A percentile compares a stretch with the other conserved stretches of the same genome.
These are phyloP conservation scores for Wickerhamiella siamensis DNA, from an alignment of 805 yeast species.

Conservation along the genomic window DNA sequence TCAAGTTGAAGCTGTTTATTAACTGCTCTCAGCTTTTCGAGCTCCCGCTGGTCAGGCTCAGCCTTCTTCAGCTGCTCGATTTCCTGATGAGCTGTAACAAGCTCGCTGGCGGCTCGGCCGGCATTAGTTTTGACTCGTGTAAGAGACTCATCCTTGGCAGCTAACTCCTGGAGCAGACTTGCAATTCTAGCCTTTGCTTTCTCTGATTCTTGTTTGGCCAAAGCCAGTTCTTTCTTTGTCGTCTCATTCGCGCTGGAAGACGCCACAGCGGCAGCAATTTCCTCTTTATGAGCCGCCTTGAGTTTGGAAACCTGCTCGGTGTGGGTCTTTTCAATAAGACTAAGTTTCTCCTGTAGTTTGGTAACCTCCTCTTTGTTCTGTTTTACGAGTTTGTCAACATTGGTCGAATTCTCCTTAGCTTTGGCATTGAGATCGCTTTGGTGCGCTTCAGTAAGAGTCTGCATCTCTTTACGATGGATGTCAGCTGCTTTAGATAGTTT, in stretches of 20 bases:
- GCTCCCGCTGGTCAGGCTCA: background rate
- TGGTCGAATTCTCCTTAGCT: background rate
- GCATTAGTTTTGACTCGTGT: background rate
- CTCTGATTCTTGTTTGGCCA: conserved; percentile 1
- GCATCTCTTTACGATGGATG: conserved; percentile 5
- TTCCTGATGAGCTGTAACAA: background rate
- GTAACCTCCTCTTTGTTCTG: conserved; percentile 7
- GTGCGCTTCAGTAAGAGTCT: background rate
- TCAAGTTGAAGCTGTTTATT: conserved; percentile 1
- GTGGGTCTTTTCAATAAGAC: conserved; percentile 4
- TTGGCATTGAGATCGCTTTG: background rate
- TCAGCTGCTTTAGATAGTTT: conserved; percentile 10
- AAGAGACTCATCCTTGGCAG: background rate
- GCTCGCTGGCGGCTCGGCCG: background rate
- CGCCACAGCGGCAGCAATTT: conserved; percentile 13
- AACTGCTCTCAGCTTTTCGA: background rate
- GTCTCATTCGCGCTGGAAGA: conserved; percentile 22
- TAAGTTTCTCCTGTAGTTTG: conserved; percentile 13
- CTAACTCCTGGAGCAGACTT: background rate
- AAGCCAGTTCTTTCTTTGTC: conserved; percentile 9
- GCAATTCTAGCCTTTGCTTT: conserved; percentile 13
- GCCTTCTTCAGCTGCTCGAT: background rate
- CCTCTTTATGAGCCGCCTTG: conserved; percentile 21
- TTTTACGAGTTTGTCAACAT: background rate
- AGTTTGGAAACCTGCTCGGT: conserved; percentile 11